Base-by-base conservation (phyloP, 305 asterid species). In the Solanum hybrid region DNA sequence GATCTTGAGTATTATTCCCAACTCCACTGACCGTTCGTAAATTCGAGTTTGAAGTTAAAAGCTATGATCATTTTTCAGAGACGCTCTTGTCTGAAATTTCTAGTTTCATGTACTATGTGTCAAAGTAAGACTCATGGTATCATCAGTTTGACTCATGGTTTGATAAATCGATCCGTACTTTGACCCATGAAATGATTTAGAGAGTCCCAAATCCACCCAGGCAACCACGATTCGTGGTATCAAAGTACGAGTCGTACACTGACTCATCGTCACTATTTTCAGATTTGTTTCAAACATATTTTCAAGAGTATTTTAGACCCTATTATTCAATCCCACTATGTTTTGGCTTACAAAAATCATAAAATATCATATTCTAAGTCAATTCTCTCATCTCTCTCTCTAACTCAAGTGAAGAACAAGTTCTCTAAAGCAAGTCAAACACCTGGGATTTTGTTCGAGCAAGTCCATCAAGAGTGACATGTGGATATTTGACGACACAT, bases 141-240 rank as follows among this genome's bases (percentile, higher is more conserved):
- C 4, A 51, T 15, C 22, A 14, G 2, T 51, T 0, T 0, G 8
- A 14, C 3, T 51, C 5, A 7, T 19, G 71, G 0, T 1, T 9
- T 7, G 72, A 64, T 22, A 64, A 0, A 9, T 2, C 0, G 3
- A 22, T 64, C 3, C 2, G 2, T 56, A 56, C 69, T 56, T 56
- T 56, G 24, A 56, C 24, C 24, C 2, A 10, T 22, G 73, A n/a
- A 1, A 64, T 2, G 10, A 10, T 10, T n/a, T 24, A 64, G 3
- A 64, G 13, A 17, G 29, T n/a, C 72, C 1, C 6, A n/a, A 64
- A 4, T n/a, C 73, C 72, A 64, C 72, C 26, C 0, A 64, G 0
- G 10, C 12, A 15, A n/a, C 26, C 73, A 64, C 27, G 26, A 22
- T 4, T 64, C 29, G 1, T 64, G 73, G 1, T 56, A 56, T 7